These are phyloP conservation scores for Daedaleopsis sinensis DNA, from an alignment of 768 basidiomycete species.

Conservation along the genomic window DNA sequence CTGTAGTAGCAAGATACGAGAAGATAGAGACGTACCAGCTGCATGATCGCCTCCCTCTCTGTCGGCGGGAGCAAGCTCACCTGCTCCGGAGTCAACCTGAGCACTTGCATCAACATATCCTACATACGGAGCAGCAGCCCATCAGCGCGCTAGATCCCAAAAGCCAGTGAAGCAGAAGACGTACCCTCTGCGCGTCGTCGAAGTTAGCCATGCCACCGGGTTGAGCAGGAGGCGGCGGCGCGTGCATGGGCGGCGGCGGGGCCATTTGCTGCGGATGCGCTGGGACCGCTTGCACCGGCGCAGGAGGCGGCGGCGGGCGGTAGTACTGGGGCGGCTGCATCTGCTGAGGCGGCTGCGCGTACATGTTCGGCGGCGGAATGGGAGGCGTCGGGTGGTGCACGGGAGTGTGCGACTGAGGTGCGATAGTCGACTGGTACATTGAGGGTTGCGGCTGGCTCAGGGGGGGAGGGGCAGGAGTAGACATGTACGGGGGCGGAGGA, in stretches of 20 bases:
- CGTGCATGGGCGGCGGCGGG: conserved; percentile 32
- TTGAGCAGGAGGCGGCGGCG: conserved; percentile 35
- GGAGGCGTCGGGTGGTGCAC: conserved; percentile 27
- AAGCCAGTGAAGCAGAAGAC: conserved; percentile 25
- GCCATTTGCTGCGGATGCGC: conserved; percentile 28
- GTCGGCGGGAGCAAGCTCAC: conserved; percentile 78
- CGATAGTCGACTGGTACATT: conserved; percentile 18
- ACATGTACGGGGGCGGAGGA: conserved; percentile 23
- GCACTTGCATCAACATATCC: conserved; percentile 84
- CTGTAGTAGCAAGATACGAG: too few relatives aligned
- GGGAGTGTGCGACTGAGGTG: conserved; percentile 21
- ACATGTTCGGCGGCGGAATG: conserved; percentile 28
- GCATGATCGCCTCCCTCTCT: conserved; percentile 79
- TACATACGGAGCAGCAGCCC: too few relatives aligned
- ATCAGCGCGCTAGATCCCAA: not conserved
- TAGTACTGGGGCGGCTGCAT: conserved; percentile 21
- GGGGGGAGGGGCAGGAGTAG: conserved; percentile 18
- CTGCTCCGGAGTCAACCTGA: conserved; percentile 80
- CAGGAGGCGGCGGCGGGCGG: conserved; percentile 33
- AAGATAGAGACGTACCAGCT: conserved; percentile 54
- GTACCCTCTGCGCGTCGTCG: conserved; percentile 55
- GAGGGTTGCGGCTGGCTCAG: conserved; percentile 32
- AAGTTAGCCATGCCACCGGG: conserved; percentile 32
- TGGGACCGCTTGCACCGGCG: conserved; percentile 34
- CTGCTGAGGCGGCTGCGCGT: conserved; percentile 27